These are phyloP conservation scores for Albugo laibachii DNA, from an alignment of 352 stramenopile genomes.

Conservation along the genomic window DNA sequence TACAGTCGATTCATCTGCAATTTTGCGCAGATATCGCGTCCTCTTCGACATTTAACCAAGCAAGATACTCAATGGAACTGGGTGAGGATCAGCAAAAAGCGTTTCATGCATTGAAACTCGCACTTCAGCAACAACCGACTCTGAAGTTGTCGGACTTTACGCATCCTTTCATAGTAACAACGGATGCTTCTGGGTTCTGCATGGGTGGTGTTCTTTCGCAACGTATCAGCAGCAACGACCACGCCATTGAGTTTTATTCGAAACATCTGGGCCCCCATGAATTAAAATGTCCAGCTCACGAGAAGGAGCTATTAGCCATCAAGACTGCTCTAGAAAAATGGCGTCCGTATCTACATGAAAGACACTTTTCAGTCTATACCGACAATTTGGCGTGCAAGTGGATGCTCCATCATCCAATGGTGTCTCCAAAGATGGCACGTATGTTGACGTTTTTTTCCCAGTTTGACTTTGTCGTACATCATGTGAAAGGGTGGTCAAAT, in stretches of 20 bases:
- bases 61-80: constrained; percentile 1
- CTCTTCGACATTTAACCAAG: constrained; percentile 5
- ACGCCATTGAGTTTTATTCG: background rate
- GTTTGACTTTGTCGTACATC: background rate
- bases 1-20: constrained; percentile 10
- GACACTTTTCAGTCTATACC: constrained; percentile 3
- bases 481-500: background rate
- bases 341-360: constrained; percentile 2
- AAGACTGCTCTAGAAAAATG: constrained; percentile 6
- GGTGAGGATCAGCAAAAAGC: background rate
- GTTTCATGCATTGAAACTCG: constrained; percentile 3
- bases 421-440: background rate
- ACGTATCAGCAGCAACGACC: background rate
- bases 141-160: constrained; percentile 2
- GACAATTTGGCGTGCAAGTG: constrained; percentile 3
- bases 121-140: constrained; percentile 6
- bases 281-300: background rate
- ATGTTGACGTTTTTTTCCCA: background rate
- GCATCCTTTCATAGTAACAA: constrained; percentile 4
- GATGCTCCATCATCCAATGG: background rate
- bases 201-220: constrained; percentile 2
- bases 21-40: constrained; percentile 7
- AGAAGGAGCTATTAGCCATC: background rate
- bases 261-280: constrained; percentile 2
- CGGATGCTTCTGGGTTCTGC: constrained; percentile 2